Conservation (phyloP, 768 basidiomycete species). For the Pleurotus platypus region DNA sequence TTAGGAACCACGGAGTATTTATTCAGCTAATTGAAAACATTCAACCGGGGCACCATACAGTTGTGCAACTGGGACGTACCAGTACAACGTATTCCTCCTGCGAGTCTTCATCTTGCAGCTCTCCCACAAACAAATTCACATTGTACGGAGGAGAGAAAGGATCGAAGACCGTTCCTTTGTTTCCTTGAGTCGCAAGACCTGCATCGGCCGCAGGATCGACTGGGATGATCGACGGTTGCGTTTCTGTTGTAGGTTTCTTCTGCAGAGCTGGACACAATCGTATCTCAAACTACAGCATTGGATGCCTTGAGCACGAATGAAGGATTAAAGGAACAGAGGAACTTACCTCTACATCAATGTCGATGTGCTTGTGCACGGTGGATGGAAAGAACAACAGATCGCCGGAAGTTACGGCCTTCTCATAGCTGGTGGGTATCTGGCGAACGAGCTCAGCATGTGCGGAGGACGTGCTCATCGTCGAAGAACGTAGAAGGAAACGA, state of each 20-base stretch:
- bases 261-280: conserved; percentile 82
- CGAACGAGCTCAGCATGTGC: conserved; percentile 45
- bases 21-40: conserved; percentile 53
- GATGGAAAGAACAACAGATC: conserved; percentile 83
- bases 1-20: conserved; percentile 81
- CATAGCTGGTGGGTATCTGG: conserved; percentile 49
- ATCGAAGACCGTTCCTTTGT: conserved; percentile 39
- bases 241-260: conserved; percentile 62
- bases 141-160: conserved; percentile 90
- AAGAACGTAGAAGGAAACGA: not conserved
- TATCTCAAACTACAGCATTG: conserved; percentile 69
- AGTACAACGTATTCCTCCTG: conserved; percentile 63
- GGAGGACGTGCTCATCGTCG: not conserved
- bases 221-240: conserved; percentile 31
- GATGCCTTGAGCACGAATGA: conserved; percentile 4
- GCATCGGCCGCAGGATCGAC: conserved; percentile 20
- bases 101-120: conserved; percentile 59
- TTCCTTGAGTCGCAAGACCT: conserved; percentile 16
- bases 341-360: conserved; percentile 62
- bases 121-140: conserved; percentile 70
- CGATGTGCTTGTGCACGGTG: conserved; percentile 53
- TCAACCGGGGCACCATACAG: not conserved
- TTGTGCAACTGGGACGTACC: conserved; percentile 36
- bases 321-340: not conserved
- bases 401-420: conserved; percentile 55